Evolutionary conservation across 768 basidiomycete species (phyloP).

Genomic region (Leccinum longicurvipes): DNA sequence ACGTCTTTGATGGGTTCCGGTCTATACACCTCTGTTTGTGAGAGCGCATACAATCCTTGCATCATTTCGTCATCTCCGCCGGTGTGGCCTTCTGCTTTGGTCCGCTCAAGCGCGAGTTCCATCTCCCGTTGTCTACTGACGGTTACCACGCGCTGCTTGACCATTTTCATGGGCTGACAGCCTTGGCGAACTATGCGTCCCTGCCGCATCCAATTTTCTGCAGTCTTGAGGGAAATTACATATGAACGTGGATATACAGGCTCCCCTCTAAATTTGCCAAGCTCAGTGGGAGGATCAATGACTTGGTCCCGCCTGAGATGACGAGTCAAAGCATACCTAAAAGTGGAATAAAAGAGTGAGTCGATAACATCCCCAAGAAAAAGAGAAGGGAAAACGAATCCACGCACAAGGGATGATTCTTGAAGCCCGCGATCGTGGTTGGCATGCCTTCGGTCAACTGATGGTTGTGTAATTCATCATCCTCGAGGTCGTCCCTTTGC

Average conservation of each 20-base stretch:
- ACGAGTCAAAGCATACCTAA: constrained; percentile 77
- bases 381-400: background rate
- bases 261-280: constrained; percentile 92
- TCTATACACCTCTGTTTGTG: constrained; percentile 79
- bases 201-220: constrained; percentile 92
- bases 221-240: constrained; percentile 83
- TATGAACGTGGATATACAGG: constrained; percentile 83
- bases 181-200: constrained; percentile 72
- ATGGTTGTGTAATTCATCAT: constrained; percentile 76
- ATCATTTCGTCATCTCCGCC: constrained; percentile 53
- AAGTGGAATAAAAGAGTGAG: constrained; percentile 3
- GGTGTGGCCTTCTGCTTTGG: constrained; percentile 34
- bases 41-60: constrained; percentile 84
- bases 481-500: constrained; percentile 92
- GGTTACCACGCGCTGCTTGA: constrained; percentile 82
- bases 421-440: constrained; percentile 84
- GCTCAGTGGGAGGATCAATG: constrained; percentile 73
- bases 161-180: constrained; percentile 84
- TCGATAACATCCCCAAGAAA: constrained; percentile 6
- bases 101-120: constrained; percentile 50
- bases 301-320: constrained; percentile 89
- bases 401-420: constrained; percentile 83
- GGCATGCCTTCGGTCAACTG: constrained; percentile 93
- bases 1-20: constrained; percentile 86
- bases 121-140: constrained; percentile 72